Conservation (phyloP, 139 green algal genomes). For the Tetraselmis striata region DNA sequence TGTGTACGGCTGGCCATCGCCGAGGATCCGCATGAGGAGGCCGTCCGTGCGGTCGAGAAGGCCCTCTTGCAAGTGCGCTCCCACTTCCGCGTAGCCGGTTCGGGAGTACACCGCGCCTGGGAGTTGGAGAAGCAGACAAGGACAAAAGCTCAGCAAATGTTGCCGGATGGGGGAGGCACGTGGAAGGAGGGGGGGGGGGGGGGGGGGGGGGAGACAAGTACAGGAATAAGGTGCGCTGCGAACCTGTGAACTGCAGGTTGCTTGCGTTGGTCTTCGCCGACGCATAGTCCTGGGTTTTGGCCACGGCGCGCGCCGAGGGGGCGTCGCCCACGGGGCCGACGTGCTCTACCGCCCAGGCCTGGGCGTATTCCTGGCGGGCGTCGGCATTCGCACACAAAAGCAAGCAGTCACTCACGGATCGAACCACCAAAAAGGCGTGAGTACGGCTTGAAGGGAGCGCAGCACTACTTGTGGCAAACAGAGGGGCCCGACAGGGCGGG, state of each 20-base stretch:
- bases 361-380: constrained; percentile 1
- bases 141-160: background rate
- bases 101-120: constrained; percentile 54
- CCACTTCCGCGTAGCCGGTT: constrained; percentile 54
- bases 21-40: constrained; percentile 63
- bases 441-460: too few relatives aligned
- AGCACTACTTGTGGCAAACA: too few relatives aligned
- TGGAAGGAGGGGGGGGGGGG: too few relatives aligned
- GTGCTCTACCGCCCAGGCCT: constrained; percentile 40
- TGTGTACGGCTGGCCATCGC: constrained; percentile 81
- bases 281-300: background rate
- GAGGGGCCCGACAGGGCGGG: too few relatives aligned
- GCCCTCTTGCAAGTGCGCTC: constrained; percentile 27
- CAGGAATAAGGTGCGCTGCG: too few relatives aligned
- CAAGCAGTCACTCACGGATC: too few relatives aligned
- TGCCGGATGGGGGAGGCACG: too few relatives aligned
- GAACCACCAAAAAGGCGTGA: too few relatives aligned
- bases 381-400: too few relatives aligned
- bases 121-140: too few relatives aligned
- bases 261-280: background rate
- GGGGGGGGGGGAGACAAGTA: too few relatives aligned
- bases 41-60: constrained; percentile 63
- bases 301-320: background rate
- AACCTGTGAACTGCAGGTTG: constrained; percentile 16
- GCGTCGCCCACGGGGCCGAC: constrained; percentile 7